Conservation (phyloP, 148 eudicot species). For the Chenopodium berlandieri region DNA sequence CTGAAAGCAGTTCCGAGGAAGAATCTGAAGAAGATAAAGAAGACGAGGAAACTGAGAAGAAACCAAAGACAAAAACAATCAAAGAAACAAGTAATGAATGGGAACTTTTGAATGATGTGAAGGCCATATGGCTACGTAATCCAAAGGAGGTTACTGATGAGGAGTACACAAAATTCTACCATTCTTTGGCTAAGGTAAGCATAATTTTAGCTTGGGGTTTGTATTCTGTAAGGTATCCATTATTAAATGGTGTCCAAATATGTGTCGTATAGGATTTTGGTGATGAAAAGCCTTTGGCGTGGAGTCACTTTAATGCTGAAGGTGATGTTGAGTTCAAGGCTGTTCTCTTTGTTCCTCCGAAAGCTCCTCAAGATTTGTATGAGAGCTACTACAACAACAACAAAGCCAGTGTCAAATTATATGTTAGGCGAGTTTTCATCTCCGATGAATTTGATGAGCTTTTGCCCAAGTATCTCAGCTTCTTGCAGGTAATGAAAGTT, state of each 20-base stretch:
- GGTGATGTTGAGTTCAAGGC: slow-evolving; percentile 99
- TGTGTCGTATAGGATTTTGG: slow-evolving; percentile 61
- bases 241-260: not conserved
- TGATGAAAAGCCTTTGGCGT: slow-evolving; percentile 86
- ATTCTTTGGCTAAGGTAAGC: slow-evolving; percentile 82
- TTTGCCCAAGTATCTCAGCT: slow-evolving; percentile 88
- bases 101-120: slow-evolving; percentile 96
- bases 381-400: slow-evolving; percentile 93
- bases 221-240: not conserved
- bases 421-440: slow-evolving; percentile 92
- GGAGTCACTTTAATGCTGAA: slow-evolving; percentile 98
- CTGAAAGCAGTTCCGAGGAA: slow-evolving; percentile 69
- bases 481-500: slow-evolving; percentile 62
- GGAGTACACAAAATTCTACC: slow-evolving; percentile 91
- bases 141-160: slow-evolving; percentile 99
- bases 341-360: slow-evolving; percentile 90
- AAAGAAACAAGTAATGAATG: slow-evolving; percentile 87
- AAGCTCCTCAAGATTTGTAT: slow-evolving; percentile 94
- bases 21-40: slow-evolving; percentile 61
- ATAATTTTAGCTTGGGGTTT: not conserved
- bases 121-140: slow-evolving; percentile 91
- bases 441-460: slow-evolving; percentile 98
- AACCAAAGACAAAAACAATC: slow-evolving; percentile 81
- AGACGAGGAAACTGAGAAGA: slow-evolving; percentile 80
- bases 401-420: slow-evolving; percentile 87